phyloP scores from a whole-genome alignment of 1,139 yeast species.

The Lodderomyces orthopsilosis region DNA sequence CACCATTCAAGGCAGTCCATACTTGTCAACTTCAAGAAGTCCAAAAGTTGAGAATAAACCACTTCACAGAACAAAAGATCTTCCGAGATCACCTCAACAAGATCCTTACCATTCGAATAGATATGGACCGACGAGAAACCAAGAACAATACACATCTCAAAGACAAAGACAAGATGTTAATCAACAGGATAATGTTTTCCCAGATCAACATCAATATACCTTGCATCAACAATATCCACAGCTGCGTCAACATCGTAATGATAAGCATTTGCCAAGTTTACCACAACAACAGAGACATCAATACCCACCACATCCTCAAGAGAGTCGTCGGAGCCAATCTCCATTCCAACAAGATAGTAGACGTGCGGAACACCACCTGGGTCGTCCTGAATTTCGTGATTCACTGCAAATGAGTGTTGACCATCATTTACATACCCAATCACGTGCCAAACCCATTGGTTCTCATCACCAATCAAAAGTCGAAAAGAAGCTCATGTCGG shows the following conservation, averaged over 20 bases:
- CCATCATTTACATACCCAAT: conserved; percentile 3
- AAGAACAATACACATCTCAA: neutral
- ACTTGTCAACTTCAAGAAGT: neutral
- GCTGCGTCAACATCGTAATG: conserved; percentile 5
- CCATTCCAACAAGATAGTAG: conserved; percentile 5
- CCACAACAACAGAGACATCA: neutral
- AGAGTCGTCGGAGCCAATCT: neutral
- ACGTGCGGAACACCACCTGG: conserved; percentile 5
- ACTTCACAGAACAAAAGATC: neutral
- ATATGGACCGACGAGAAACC: neutral
- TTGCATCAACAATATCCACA: conserved; percentile 5
- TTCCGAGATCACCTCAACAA: neutral
- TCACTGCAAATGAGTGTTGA: conserved; percentile 4
- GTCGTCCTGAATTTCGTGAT: neutral
- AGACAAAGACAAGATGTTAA: neutral
- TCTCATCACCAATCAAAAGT: conserved; percentile 1
- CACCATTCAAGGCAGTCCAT: neutral
- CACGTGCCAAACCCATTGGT: conserved; percentile 3
- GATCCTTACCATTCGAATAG: neutral
- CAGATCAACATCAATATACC: conserved; percentile 7
- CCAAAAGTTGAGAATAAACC: conserved; percentile 5
- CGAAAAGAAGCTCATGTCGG: conserved; percentile 12
- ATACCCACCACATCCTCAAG: neutral
- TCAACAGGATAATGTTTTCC: neutral
- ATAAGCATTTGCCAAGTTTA: neutral